These are phyloP conservation scores for Silene conica DNA, from an alignment of 148 eudicot genomes.

Conservation along the genomic window DNA sequence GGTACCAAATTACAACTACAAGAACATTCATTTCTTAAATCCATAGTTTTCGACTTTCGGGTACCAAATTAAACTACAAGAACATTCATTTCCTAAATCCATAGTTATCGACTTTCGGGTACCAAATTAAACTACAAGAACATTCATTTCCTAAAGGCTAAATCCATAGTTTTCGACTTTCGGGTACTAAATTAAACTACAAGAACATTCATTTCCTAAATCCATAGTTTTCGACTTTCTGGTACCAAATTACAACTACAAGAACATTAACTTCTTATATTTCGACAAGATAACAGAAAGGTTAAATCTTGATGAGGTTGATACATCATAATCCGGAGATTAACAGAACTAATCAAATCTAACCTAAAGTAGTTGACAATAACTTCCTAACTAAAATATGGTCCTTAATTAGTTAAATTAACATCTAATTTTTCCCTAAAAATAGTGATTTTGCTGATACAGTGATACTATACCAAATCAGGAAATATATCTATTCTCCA, in stretches of 20 bases:
- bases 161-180: background rate
- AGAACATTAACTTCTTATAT: too few species aligned
- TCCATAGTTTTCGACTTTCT: too few species aligned
- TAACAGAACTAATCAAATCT: conserved; percentile 11
- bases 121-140: background rate
- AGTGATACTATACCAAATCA: background rate
- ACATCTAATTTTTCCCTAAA: background rate
- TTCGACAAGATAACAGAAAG: background rate
- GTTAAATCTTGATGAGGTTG: background rate
- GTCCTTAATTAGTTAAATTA: background rate
- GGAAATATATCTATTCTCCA: background rate
- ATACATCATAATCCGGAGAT: conserved; percentile 16
- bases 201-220: too few species aligned
- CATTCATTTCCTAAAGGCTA: too few species aligned
- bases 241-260: background rate
- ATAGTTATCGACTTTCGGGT: too few species aligned
- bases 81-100: too few species aligned
- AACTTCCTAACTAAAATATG: conserved; percentile 11
- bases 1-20: background rate
- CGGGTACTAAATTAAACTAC: too few species aligned
- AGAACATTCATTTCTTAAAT: too few species aligned
- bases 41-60: too few species aligned
- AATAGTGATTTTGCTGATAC: background rate
- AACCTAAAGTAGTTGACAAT: background rate
- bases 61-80: too few species aligned